Conservation (phyloP, 1,139 yeast genomes). For the Scheffersomyces stambukii region DNA sequence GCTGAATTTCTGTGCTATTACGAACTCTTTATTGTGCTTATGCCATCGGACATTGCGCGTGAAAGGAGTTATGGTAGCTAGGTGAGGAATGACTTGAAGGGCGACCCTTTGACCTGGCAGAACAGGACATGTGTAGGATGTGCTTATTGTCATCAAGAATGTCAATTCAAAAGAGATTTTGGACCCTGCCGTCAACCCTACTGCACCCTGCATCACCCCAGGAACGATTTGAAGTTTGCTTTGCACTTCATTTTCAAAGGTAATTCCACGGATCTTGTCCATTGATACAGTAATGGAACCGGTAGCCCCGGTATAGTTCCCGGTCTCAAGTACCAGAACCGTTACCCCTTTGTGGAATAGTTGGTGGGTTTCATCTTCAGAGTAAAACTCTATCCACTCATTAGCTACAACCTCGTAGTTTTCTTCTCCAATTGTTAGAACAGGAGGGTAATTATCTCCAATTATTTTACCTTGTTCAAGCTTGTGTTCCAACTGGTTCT, state of each 20-base stretch:
- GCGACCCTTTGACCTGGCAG: constrained; percentile 8
- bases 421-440: no score
- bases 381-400: constrained; percentile 9
- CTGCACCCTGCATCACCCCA: no score
- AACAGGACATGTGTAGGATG: constrained; percentile 9
- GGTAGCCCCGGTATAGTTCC: constrained; percentile 4
- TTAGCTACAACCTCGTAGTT: constrained; percentile 4
- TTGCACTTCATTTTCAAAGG: no score
- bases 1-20: constrained; percentile 2
- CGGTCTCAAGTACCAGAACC: constrained; percentile 7
- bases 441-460: no score
- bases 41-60: constrained; percentile 8
- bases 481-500: no score
- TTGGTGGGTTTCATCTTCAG: constrained; percentile 2
- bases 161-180: no score
- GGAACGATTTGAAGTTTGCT: no score
- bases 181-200: no score
- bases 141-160: no score
- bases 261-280: no score
- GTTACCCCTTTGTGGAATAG: constrained; percentile 6
- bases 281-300: no score
- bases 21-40: constrained; percentile 6
- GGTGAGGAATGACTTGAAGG: constrained; percentile 8
- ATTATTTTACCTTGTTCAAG: no score
- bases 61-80: constrained; percentile 6